Base-by-base conservation (phyloP, 768 basidiomycete genomes). In the Trametes gibbosa region DNA sequence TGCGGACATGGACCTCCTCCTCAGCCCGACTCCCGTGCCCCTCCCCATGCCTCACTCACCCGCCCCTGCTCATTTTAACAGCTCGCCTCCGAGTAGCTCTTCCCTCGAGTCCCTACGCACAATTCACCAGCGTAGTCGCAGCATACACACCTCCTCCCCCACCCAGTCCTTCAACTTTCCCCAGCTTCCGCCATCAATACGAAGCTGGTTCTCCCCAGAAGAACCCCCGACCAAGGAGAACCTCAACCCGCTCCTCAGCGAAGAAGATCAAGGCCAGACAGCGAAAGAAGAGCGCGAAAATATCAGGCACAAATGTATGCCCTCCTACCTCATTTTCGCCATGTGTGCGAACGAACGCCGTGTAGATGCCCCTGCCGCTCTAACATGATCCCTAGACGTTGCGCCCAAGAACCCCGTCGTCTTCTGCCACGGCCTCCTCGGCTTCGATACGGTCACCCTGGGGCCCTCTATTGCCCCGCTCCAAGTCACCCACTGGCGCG, bases 401-500 rank as follows among this genome's bases (percentile, higher is more conserved):
- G 79, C 91, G 0, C 89, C 95, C 0, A 82, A 82, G 58, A 84
- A 92, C 62, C 96, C 96, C 0, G 74, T 98, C 45, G 89, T 98
- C 1, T 98, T 98, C 73, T 98, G 96, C 65, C 96, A 98, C 69
- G 96, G 95, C 9, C 81, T 97, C 1, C 80, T 98, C 8, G 92
- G 93, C 1, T 95, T 95, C 63, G 92, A 95, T 69, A 87, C 85
- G 0, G 83, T 95, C 64, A 89, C 84, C 2, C 87, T 93, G 23
- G 89, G 90, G 1, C 85, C 82, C 2, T 75, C 87, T 45, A 90
- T 88, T 56, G 85, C 87, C 13, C 86, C 92, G 4, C 66, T 98
- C 17, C 86, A 95, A 67, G 92, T 99, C 41, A 81, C 89, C 2
- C 95, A 99, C 72, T 99, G 97, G 97, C 83, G 96, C 37, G 97